A percentile compares a stretch with the other conserved stretches of the same genome.
phyloP scores from a whole-genome alignment of 331 rosid species.

The Pyrus hybrid region DNA sequence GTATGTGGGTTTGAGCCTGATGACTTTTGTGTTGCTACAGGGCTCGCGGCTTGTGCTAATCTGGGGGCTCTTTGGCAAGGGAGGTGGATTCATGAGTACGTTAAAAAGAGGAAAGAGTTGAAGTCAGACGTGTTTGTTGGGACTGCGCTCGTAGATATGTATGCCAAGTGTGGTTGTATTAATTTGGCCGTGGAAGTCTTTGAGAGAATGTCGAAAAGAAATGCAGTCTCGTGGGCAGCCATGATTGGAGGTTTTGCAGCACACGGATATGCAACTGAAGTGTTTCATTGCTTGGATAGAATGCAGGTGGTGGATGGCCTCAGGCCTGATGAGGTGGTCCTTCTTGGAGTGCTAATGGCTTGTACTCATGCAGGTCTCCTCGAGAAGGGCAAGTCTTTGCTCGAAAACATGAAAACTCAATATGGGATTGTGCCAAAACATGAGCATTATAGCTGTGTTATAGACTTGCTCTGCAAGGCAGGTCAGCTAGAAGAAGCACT shows the following conservation, averaged over 20 bases:
- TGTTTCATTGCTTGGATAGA: conserved; percentile 22
- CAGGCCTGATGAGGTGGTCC: conserved; percentile 33
- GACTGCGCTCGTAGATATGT: conserved; percentile 38
- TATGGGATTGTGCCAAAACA: conserved; percentile 28
- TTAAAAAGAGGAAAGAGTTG: conserved; percentile 19
- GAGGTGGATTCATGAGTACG: conserved; percentile 33
- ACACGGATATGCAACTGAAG: conserved; percentile 22
- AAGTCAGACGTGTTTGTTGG: conserved; percentile 17
- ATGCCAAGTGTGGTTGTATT: conserved; percentile 35
- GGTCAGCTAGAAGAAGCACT: conserved; percentile 28
- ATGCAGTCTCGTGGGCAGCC: conserved; percentile 41
- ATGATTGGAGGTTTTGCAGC: conserved; percentile 32
- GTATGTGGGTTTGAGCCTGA: conserved; percentile 18
- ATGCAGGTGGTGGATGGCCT: conserved; percentile 31
- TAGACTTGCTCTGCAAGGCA: conserved; percentile 34
- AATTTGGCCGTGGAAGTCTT: conserved; percentile 27
- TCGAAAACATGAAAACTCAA: conserved; percentile 23
- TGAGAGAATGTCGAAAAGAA: conserved; percentile 24
- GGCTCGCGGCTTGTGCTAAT: conserved; percentile 27
- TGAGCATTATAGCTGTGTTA: conserved; percentile 39
- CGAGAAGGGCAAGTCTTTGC: conserved; percentile 20
- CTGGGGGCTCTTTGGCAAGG: conserved; percentile 34
- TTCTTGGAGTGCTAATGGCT: conserved; percentile 24
- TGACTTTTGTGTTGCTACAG: conserved; percentile 29
- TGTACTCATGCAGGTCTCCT: conserved; percentile 33